These are phyloP conservation scores for Penicillium sp. DNA, from an alignment of 2,329 filamentous ascomycete species.

Conservation along the genomic window DNA sequence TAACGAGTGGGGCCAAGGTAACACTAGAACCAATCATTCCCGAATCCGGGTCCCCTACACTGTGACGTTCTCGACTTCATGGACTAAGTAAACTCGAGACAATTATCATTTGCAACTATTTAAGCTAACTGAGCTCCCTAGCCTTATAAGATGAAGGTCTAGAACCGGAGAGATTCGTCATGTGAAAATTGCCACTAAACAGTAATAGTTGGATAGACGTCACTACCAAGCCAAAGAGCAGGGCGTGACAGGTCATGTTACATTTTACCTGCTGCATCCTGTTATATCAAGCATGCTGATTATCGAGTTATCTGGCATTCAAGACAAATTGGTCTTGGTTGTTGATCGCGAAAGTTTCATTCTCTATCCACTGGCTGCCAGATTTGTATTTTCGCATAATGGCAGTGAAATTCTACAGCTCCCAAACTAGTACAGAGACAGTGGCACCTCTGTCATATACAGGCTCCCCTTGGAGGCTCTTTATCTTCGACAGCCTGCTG, in stretches of 20 bases:
- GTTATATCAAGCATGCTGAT: not conserved
- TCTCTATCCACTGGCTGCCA: not conserved
- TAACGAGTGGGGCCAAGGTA: not conserved
- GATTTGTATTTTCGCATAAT: not conserved
- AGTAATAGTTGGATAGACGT: not conserved
- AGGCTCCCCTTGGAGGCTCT: conserved; percentile 37
- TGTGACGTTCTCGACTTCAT: not conserved
- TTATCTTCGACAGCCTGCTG: conserved; percentile 42
- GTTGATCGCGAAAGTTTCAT: not conserved
- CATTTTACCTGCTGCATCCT: conserved; percentile 1
- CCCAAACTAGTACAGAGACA: not conserved
- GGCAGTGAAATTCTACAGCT: not conserved
- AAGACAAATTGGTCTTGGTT: not conserved
- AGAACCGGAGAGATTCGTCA: not conserved
- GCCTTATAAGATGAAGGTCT: not conserved
- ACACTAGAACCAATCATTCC: not conserved
- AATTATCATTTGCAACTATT: not conserved
- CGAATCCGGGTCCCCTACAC: not conserved
- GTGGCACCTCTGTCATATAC: conserved; percentile 25
- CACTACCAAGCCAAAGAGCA: not conserved
- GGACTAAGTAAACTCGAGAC: not conserved
- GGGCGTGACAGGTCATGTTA: not conserved
- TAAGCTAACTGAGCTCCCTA: not conserved
- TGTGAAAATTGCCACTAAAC: not conserved
- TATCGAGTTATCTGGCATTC: not conserved